phyloP scores from a whole-genome alignment of 2,329 filamentous ascomycete species.

The Penicillium sp. region DNA sequence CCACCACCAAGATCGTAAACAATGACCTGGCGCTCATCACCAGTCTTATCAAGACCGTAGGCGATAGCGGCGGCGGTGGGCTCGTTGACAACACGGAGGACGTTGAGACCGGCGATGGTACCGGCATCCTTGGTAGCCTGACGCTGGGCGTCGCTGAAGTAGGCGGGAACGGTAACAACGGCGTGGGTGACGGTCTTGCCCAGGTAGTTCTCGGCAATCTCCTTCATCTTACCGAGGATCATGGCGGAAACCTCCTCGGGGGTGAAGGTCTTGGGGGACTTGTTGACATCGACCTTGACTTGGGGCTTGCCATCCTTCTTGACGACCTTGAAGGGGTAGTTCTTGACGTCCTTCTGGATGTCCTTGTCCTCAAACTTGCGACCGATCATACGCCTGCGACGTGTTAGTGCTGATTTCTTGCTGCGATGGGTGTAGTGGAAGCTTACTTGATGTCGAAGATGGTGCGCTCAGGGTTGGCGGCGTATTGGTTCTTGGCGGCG shows the following conservation, averaged over 20 bases:
- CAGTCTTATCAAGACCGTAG: conserved; percentile 86
- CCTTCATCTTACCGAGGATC: conserved; percentile 67
- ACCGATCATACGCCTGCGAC: conserved; percentile 72
- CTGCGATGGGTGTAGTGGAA: neutral
- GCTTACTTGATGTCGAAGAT: conserved; percentile 82
- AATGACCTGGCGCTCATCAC: conserved; percentile 81
- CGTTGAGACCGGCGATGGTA: conserved; percentile 86
- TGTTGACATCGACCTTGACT: conserved; percentile 65
- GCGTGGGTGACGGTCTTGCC: conserved; percentile 61
- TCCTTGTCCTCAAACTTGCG: conserved; percentile 81
- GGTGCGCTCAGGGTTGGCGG: conserved; percentile 71
- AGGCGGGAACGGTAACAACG: conserved; percentile 89
- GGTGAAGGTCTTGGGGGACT: conserved; percentile 60
- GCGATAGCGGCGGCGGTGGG: conserved; percentile 93
- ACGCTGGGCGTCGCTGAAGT: conserved; percentile 98
- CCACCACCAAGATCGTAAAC: conserved; percentile 93
- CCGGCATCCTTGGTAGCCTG: conserved; percentile 96
- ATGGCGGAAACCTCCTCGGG: conserved; percentile 67
- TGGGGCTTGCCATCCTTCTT: conserved; percentile 87
- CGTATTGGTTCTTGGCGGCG: conserved; percentile 93
- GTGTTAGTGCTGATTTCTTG: conserved; percentile 30
- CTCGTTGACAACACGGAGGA: conserved; percentile 95
- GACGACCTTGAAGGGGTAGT: conserved; percentile 95
- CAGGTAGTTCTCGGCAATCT: conserved; percentile 61
- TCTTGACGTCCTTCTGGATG: conserved; percentile 90